A percentile compares a stretch with the other conserved stretches of the same genome.
Conservation (phyloP, 2,329 filamentous ascomycete genomes). For the Didymella exigua region DNA sequence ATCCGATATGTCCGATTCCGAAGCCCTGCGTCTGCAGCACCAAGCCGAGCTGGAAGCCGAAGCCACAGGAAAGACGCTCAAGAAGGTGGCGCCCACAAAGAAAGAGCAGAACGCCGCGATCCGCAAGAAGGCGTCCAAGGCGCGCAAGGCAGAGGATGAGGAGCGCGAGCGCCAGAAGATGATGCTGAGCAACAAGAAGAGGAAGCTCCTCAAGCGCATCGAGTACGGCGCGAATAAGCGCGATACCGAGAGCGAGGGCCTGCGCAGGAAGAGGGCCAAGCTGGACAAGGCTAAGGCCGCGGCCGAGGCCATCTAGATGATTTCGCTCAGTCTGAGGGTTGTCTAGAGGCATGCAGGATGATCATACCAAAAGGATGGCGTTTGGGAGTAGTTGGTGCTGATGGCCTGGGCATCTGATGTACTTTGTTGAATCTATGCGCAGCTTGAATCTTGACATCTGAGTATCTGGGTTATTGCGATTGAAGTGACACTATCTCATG, state of each 20-base stretch:
- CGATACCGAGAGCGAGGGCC: constrained; percentile 84
- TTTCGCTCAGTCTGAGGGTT: neutral
- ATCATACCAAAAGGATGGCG: constrained; percentile 13
- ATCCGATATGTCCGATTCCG: constrained; percentile 59
- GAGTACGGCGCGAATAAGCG: constrained; percentile 92
- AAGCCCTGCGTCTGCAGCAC: constrained; percentile 69
- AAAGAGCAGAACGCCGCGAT: constrained; percentile 69
- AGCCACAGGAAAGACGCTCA: constrained; percentile 69
- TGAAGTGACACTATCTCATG: too few relatives aligned
- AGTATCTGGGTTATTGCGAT: too few relatives aligned
- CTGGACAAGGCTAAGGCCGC: constrained; percentile 66
- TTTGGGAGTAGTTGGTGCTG: constrained; percentile 8
- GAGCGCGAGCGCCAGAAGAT: constrained; percentile 92
- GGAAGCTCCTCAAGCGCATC: constrained; percentile 98
- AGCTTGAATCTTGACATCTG: neutral
- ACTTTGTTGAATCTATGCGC: neutral
- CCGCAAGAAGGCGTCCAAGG: constrained; percentile 70
- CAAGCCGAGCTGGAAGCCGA: constrained; percentile 94
- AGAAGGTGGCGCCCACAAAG: constrained; percentile 44
- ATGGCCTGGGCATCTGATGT: neutral
- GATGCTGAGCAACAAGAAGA: constrained; percentile 98
- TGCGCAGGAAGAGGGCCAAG: constrained; percentile 88
- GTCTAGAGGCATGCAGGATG: neutral
- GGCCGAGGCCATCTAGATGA: constrained; percentile 27
- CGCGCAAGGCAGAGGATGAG: constrained; percentile 72